Evolutionary conservation across 345 rosid species (phyloP).

Genomic region (Bruguiera parviflora): DNA sequence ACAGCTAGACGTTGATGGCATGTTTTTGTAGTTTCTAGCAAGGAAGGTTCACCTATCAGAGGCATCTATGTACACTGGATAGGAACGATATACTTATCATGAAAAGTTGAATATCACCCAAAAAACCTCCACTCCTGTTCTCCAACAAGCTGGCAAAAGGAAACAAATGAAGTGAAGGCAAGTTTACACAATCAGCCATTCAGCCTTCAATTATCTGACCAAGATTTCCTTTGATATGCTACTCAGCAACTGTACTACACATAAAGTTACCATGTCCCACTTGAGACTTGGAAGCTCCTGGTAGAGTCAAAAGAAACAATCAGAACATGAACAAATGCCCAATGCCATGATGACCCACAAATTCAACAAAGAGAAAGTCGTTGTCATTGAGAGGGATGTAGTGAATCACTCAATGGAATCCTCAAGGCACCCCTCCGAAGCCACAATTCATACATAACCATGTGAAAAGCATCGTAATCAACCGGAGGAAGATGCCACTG

Average conservation of each 20-base stretch:
- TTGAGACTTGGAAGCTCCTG: neutral
- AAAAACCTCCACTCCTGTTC: too few relatives aligned
- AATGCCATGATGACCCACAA: neutral
- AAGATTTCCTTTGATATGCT: neutral
- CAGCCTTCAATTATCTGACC: too few relatives aligned
- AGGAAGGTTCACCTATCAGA: too few relatives aligned
- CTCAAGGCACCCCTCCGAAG: slow-evolving; percentile 40
- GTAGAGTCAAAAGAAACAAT: neutral
- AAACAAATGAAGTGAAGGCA: too few relatives aligned
- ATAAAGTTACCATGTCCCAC: neutral
- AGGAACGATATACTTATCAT: too few relatives aligned
- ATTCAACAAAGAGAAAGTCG: neutral
- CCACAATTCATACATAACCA: slow-evolving; percentile 59
- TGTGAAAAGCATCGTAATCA: slow-evolving; percentile 48
- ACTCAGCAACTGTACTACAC: neutral
- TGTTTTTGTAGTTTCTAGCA: too few relatives aligned
- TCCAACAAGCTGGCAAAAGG: too few relatives aligned
- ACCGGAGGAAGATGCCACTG: slow-evolving; percentile 43
- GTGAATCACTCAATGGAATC: slow-evolving; percentile 10
- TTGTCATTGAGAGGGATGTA: neutral
- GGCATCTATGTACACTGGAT: too few relatives aligned
- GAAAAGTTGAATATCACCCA: too few relatives aligned
- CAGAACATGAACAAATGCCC: neutral
- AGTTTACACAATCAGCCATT: too few relatives aligned
- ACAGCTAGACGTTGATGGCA: too few relatives aligned